Evolutionary conservation across 2,329 filamentous ascomycete genomes (phyloP).

Genomic region (Diatrype stigma): DNA sequence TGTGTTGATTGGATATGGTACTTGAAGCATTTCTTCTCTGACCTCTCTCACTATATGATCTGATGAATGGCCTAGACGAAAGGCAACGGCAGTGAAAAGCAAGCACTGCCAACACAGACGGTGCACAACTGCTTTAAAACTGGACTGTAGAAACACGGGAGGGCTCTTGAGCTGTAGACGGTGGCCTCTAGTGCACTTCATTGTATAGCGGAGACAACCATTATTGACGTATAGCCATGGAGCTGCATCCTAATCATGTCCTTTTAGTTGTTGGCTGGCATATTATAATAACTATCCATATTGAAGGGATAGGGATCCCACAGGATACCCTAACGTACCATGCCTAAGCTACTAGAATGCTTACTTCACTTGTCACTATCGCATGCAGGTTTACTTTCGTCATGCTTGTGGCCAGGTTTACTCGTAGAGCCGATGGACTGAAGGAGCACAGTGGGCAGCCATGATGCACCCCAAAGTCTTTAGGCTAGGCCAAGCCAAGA

Average conservation of each 20-base stretch:
- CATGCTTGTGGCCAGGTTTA: constrained; percentile 14
- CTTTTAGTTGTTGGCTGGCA: constrained; percentile 46
- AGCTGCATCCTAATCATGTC: constrained; percentile 50
- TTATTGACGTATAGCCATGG: too few species aligned
- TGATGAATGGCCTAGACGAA: too few species aligned
- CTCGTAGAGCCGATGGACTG: constrained; percentile 7
- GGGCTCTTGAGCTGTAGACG: constrained; percentile 47
- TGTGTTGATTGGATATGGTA: too few species aligned
- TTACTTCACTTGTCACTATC: constrained; percentile 29
- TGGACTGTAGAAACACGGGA: constrained; percentile 47
- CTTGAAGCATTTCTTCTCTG: too few species aligned
- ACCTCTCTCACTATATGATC: too few species aligned
- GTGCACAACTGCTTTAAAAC: constrained; percentile 43
- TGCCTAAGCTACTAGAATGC: constrained; percentile 34
- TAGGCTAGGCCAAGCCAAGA: neutral
- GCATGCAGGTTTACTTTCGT: constrained; percentile 23
- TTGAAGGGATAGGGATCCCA: constrained; percentile 41
- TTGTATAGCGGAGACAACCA: neutral
- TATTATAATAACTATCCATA: constrained; percentile 50
- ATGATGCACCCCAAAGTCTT: neutral
- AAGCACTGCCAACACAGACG: constrained; percentile 8
- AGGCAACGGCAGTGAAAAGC: too few species aligned
- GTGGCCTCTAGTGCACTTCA: constrained; percentile 46
- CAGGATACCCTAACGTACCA: constrained; percentile 30
- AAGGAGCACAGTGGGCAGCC: constrained; percentile 6